Evolutionary conservation across 306 rosid species (phyloP), one percentile per base, ranked within the genome.

Genomic region (Luffa aegyptiaca): DNA sequence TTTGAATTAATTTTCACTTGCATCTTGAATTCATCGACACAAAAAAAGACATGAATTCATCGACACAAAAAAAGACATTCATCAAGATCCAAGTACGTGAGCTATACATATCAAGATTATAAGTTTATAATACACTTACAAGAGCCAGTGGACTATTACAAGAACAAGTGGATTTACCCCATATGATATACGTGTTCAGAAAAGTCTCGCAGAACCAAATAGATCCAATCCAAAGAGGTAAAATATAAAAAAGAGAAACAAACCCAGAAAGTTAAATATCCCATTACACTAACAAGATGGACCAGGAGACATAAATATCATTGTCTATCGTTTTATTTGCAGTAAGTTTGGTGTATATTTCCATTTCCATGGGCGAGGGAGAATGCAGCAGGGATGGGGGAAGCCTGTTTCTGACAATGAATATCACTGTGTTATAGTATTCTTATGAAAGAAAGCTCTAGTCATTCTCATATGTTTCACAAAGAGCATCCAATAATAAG

Each of bases 301-400:
- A 21, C 14, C 17, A 49, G 39, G 20, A 41, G 42, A 35, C 39
- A 76, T 33, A 49, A 57, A 49, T 41, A 14, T 58, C 6, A 46
- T 17, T 52, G 80, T 76, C 77, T 36, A 31, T 63, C 53, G 62
- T 46, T 81, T 87, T 85, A 81, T 83, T 85, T 63, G 81, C 65
- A 84, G 63, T 77, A 36, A 75, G 57, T 82, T 84, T 41, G 81
- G 80, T 85, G 76, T 81, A 62, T 83, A 79, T 81, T 79, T 69
- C 75, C 53, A 71, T 76, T 83, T 80, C 82, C 81, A 81, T 20
- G 79, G 64, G 68, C 26, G 75, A 45, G 51, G n/a, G 74, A 46
- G 76, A 62, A 64, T 80, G 65, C 57, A 42, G 76, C 80, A 63
- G 39, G 21, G 52, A 69, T 58, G 61, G 74, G 61, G 52, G 75